Evolutionary conservation across 2,329 filamentous ascomycete genomes (phyloP), one percentile per base, ranked within the genome.

Genomic region (Claviceps paspali): DNA sequence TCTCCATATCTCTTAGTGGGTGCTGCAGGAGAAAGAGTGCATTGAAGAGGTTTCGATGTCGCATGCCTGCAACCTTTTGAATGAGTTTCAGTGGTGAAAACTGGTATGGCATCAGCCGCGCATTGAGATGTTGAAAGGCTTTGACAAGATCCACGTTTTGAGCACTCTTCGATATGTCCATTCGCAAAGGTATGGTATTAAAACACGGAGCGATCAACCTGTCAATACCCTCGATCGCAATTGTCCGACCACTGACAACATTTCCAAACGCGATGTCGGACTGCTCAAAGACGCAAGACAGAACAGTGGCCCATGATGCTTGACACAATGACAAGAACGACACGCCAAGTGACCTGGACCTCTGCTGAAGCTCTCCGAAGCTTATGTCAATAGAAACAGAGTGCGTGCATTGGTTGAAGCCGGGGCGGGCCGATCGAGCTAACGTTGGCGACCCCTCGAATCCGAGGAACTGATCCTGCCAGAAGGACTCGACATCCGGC

Each of bases 191-290:
- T 10, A 94, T 59, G 0, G 87, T 93, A 51, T 94, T 95, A 64
- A 95, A 94, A 53, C 85, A 93, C 0, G 87, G 87, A 0, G 83
- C 85, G n/a, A 92, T 72, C 5, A 94, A 68, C 4, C 67, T 63
- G 27, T 87, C 76, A 9, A 88, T 63, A 0, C 69, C 71, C 5
- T 79, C 68, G 3, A 87, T 54, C 0, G 73, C 59, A 8, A 83
- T 52, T 1, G 76, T 79, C 6, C 87, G 75, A 2, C 87, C 86
- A 49, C 76, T 87, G 39, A 88, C 70, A 2, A 95, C 79, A 47
- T 84, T 91, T 1, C 88, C 87, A 49, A 95, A 94, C 53, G 83
- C 91, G 5, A 94, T 49, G 49, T 94, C 86, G 0, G 61, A 52
- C 5, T 62, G 60, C 1, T 64, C 53, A 2, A 76, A 65, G 2